Evolutionary conservation across 1,139 yeast genomes (phyloP).

Genomic region (Saccharomyces hybrid): DNA sequence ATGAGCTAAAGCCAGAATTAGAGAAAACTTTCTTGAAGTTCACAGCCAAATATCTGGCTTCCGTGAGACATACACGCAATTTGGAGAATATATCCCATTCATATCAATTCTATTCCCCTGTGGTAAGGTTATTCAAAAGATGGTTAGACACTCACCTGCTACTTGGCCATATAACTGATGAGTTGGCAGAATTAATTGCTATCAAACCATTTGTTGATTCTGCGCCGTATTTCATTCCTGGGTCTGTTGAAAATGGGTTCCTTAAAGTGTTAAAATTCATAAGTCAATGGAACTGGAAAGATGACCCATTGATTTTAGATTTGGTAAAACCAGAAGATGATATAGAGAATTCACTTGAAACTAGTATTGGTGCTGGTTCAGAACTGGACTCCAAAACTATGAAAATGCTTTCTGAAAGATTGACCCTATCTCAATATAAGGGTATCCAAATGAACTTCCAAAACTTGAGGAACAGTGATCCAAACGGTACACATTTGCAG

Average conservation of each 20-base stretch:
- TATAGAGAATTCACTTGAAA: slow-evolving; percentile 29
- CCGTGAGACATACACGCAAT: slow-evolving; percentile 77
- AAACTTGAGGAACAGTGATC: slow-evolving; percentile 65
- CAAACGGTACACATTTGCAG: slow-evolving; percentile 71
- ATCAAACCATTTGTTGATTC: slow-evolving; percentile 81
- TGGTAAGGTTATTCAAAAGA: slow-evolving; percentile 74
- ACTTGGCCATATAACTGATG: slow-evolving; percentile 64
- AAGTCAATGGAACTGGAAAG: slow-evolving; percentile 91
- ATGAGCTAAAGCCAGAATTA: slow-evolving; percentile 49
- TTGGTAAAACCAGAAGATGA: slow-evolving; percentile 45
- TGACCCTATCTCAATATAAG: slow-evolving; percentile 57
- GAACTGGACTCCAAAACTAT: slow-evolving; percentile 26
- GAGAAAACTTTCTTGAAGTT: slow-evolving; percentile 61
- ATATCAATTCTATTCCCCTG: slow-evolving; percentile 67
- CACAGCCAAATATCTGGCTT: slow-evolving; percentile 57
- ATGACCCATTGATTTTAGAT: slow-evolving; percentile 74
- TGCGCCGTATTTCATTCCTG: slow-evolving; percentile 73
- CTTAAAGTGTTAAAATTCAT: slow-evolving; percentile 63
- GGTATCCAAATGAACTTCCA: slow-evolving; percentile 56
- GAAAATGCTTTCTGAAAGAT: slow-evolving; percentile 48
- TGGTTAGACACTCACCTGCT: slow-evolving; percentile 79
- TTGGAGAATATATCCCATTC: slow-evolving; percentile 64
- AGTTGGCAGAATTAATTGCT: slow-evolving; percentile 73
- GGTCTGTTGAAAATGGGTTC: slow-evolving; percentile 74
- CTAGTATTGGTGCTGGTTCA: slow-evolving; percentile 31